Base-by-base conservation (phyloP, 495 filamentous ascomycete genomes). In the Lentithecium fluviatile region DNA sequence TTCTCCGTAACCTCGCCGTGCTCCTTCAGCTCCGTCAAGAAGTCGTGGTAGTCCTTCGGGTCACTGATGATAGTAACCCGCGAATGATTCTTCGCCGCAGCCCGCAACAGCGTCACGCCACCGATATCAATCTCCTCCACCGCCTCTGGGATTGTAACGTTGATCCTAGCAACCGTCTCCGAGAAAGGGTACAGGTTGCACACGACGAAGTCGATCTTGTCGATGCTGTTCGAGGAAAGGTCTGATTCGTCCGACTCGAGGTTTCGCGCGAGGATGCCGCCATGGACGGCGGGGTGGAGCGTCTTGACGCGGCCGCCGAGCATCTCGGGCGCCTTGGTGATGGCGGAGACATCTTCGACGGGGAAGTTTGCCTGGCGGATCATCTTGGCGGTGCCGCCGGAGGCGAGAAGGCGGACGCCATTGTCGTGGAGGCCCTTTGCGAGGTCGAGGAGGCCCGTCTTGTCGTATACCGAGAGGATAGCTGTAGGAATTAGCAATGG, bases 101-200 rank as follows among this genome's bases (percentile, higher is more conserved):
- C 94, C 62, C 94, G 86, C 69, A 98, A 89, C 64, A 98, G 84
- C 21, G 94, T 97, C 45, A 98, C 94, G 68, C 94, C 94, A 11
- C 66, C 93, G 70, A 98, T 95, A 78, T 98, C 94, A 60, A 98
- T 91, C 79, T 97, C 94, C 62, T 98, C 94, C 20, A 98, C 93
- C 47, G 94, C 94, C 75, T 98, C 94, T 21, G 88, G 82, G 61
- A 98, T 87, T 49, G 92, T 97, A 65, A 97, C 95, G 70, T 96
- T 95, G 79, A 94, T 85, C 80, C 96, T 95, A 58, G 91, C 88
- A 58, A 97, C 83, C 46, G 95, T 97, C 70, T 97, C 91, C 80
- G 96, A 95, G 84, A 98, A 97, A 12, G 92, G 92, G 74, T 97
- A 97, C 23, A 98, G 80, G 78, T 98, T 98, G 87, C 94, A 97